Evolutionary conservation across 1,284 basidiomycete genomes (phyloP).

Genomic region (Phylloporus gajari): DNA sequence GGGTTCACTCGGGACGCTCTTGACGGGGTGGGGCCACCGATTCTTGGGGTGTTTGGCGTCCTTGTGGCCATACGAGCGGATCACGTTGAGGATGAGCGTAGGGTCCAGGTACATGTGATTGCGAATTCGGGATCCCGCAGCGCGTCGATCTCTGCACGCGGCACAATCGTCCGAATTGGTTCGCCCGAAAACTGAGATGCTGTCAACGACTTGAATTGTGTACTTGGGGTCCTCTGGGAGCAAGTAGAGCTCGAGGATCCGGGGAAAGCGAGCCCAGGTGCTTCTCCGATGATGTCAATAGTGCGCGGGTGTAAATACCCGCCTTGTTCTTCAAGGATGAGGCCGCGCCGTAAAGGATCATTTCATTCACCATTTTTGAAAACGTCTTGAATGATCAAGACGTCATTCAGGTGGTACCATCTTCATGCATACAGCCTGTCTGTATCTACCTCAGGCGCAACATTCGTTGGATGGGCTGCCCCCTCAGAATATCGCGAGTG

Average conservation of each 20-base stretch:
- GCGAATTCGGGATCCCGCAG: constrained; percentile 19
- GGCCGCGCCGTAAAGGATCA: background rate
- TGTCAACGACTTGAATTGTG: constrained; percentile 21
- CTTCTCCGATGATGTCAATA: constrained; percentile 13
- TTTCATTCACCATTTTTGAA: background rate
- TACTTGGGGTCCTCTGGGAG: background rate
- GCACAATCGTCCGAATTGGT: constrained; percentile 16
- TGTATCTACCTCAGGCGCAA: constrained; percentile 28
- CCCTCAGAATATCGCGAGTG: constrained; percentile 48
- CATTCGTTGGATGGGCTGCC: constrained; percentile 36
- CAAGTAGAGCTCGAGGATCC: constrained; percentile 33
- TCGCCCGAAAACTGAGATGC: constrained; percentile 24
- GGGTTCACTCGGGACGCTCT: no score
- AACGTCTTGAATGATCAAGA: background rate
- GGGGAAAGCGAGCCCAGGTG: constrained; percentile 32
- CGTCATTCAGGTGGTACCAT: background rate
- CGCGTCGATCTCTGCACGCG: constrained; percentile 22
- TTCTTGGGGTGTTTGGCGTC: no score
- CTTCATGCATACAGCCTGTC: constrained; percentile 19
- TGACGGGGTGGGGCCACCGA: no score
- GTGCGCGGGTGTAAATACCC: constrained; percentile 10
- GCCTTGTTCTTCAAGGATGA: constrained; percentile 17
- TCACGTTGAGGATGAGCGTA: constrained; percentile 18
- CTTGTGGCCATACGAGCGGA: no score
- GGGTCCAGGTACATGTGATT: constrained; percentile 30